Percentiles rank a stretch among this genome's conserved stretches.
Conservation (phyloP, 148 eudicot species). For the Tetragonia tetragonoides region DNA sequence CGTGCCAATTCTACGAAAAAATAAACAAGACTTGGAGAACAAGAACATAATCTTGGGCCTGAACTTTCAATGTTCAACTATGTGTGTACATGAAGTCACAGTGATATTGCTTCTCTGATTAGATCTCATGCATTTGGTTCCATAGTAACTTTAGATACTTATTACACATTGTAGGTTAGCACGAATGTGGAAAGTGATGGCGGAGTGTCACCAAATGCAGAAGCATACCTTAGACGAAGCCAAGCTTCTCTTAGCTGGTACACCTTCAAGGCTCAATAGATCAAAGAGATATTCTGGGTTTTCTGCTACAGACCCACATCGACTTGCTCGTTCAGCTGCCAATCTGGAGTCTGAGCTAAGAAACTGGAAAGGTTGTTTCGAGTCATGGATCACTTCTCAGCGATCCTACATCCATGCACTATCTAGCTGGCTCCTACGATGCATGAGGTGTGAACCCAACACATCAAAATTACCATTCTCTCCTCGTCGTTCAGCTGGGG, state of each 20-base stretch:
- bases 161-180: conserved; percentile 51
- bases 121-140: neutral
- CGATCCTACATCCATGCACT: conserved; percentile 71
- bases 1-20: too few relatives aligned
- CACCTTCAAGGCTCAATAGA: conserved; percentile 53
- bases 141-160: neutral
- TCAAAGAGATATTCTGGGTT: conserved; percentile 46
- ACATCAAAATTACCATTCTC: conserved; percentile 65
- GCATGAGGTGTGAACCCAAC: conserved; percentile 62
- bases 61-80: neutral
- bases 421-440: conserved; percentile 77
- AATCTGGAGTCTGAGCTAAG: conserved; percentile 77
- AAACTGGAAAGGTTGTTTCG: conserved; percentile 81
- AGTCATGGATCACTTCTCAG: conserved; percentile 83
- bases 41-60: neutral
- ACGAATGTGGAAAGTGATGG: conserved; percentile 93
- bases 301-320: conserved; percentile 63
- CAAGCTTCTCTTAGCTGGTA: conserved; percentile 78
- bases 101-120: neutral
- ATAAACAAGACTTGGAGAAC: neutral
- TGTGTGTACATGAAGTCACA: neutral
- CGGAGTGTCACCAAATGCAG: conserved; percentile 82
- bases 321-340: conserved; percentile 79
- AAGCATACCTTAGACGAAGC: conserved; percentile 90
- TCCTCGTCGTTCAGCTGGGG: conserved; percentile 59